These are phyloP conservation scores for Fibroporia radiculosa DNA, from an alignment of 768 basidiomycete genomes.

Conservation along the genomic window DNA sequence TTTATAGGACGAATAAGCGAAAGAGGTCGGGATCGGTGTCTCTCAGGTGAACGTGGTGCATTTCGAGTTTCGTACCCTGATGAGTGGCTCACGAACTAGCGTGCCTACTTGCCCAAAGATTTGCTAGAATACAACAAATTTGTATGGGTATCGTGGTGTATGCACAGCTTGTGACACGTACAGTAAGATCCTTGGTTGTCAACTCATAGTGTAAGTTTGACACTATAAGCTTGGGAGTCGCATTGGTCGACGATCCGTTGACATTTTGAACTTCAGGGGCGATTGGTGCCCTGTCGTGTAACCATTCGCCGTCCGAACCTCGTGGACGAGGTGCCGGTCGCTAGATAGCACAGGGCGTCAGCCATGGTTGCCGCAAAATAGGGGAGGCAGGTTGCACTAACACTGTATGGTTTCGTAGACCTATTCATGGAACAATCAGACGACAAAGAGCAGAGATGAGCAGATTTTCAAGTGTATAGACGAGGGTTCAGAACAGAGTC, in stretches of 20 bases:
- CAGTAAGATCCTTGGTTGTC: slow-evolving; percentile 80
- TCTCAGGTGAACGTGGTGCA: slow-evolving; percentile 52
- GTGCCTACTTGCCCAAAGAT: slow-evolving; percentile 92
- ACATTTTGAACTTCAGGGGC: slow-evolving; percentile 19
- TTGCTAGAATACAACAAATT: slow-evolving; percentile 35
- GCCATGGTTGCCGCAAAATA: not conserved
- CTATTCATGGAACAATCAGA: slow-evolving; percentile 9
- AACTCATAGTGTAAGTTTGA: slow-evolving; percentile 91
- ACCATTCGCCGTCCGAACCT: slow-evolving; percentile 58
- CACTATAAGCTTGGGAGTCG: slow-evolving; percentile 60
- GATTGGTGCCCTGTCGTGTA: slow-evolving; percentile 65
- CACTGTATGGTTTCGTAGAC: slow-evolving; percentile 21
- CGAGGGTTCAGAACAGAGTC: too few relatives aligned
- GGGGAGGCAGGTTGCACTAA: slow-evolving; percentile 3
- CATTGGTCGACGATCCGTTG: slow-evolving; percentile 22
- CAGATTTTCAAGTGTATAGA: too few relatives aligned
- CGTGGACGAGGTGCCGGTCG: slow-evolving; percentile 43
- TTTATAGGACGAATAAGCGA: slow-evolving; percentile 43
- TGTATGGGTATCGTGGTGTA: slow-evolving; percentile 3
- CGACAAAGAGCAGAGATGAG: too few relatives aligned
- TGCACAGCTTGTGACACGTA: slow-evolving; percentile 29
- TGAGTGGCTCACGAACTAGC: slow-evolving; percentile 85
- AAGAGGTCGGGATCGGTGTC: slow-evolving; percentile 36
- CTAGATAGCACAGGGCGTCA: slow-evolving; percentile 25
- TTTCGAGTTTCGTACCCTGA: slow-evolving; percentile 76